phyloP scores from a whole-genome alignment of 2,329 filamentous ascomycete genomes.

The Alternaria dauci region DNA sequence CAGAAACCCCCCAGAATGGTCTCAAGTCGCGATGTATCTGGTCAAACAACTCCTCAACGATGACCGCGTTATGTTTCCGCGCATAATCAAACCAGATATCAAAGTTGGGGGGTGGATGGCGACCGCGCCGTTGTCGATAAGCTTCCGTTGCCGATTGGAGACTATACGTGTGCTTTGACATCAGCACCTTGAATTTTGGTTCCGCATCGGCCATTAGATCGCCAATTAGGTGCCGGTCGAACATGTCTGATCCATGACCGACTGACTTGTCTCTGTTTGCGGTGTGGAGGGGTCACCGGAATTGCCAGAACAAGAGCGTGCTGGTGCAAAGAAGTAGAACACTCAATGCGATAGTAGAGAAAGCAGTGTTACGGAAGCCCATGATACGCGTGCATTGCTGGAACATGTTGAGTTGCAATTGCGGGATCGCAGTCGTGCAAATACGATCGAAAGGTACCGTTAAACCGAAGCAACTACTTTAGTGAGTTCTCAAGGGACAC shows the following conservation, averaged over 20 bases:
- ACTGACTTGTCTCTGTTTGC: background rate
- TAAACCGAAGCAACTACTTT: background rate
- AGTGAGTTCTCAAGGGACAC: background rate
- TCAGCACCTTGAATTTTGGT: constrained; percentile 35
- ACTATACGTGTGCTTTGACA: constrained; percentile 49
- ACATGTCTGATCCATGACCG: background rate
- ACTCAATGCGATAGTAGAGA: constrained; percentile 62
- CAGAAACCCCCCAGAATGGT: too few relatives aligned
- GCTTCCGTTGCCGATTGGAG: constrained; percentile 51
- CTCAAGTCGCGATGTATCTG: too few relatives aligned
- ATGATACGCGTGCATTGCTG: background rate
- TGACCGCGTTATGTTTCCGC: too few relatives aligned
- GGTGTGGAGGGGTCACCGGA: background rate
- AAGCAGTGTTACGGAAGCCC: constrained; percentile 63
- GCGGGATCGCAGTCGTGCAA: background rate
- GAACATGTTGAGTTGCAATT: background rate
- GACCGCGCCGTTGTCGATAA: constrained; percentile 56
- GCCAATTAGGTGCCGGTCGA: constrained; percentile 50
- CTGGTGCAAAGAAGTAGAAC: constrained; percentile 69
- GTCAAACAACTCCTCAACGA: too few relatives aligned
- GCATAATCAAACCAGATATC: constrained; percentile 53
- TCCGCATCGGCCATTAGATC: constrained; percentile 49
- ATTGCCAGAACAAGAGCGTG: constrained; percentile 19
- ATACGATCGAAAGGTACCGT: background rate
- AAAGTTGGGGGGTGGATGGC: constrained; percentile 62